phyloP scores from a whole-genome alignment of 805 yeast species.

The Ogataea polymorpha region DNA sequence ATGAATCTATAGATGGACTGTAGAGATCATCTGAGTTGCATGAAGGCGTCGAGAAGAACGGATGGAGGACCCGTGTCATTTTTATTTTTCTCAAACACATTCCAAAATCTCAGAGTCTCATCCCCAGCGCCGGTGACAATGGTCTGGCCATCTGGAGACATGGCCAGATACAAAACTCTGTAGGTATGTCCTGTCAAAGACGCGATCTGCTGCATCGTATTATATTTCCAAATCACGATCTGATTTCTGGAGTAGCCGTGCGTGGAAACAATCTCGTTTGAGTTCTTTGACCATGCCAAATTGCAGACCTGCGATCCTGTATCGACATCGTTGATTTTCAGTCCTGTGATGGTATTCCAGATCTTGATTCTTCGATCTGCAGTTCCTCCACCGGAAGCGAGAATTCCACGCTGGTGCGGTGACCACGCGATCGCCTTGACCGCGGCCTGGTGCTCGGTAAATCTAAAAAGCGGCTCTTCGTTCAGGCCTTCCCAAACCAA shows the following conservation, averaged over 20 bases:
- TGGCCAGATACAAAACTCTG: conserved; percentile 81
- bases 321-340: conserved; percentile 72
- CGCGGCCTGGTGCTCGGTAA: conserved; percentile 87
- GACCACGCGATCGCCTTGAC: conserved; percentile 97
- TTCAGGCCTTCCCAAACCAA: conserved; percentile 84
- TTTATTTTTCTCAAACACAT: conserved; percentile 78
- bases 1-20: no score
- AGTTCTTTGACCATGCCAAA: conserved; percentile 86
- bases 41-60: conserved; percentile 68
- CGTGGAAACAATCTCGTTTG: conserved; percentile 89
- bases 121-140: conserved; percentile 99
- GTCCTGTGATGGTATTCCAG: conserved; percentile 87
- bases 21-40: conserved; percentile 54
- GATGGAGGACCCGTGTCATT: conserved; percentile 57
- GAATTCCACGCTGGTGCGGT: conserved; percentile 89
- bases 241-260: conserved; percentile 94
- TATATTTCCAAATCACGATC: conserved; percentile 90
- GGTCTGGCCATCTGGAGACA: conserved; percentile 95
- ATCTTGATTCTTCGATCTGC: conserved; percentile 86
- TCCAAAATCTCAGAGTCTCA: conserved; percentile 95
- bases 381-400: conserved; percentile 97
- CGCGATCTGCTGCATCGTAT: conserved; percentile 88
- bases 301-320: conserved; percentile 97
- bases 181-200: conserved; percentile 92
- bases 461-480: conserved; percentile 64